These are phyloP conservation scores for Penicillium oxalicum DNA, from an alignment of 2,329 filamentous ascomycete species.

Conservation along the genomic window DNA sequence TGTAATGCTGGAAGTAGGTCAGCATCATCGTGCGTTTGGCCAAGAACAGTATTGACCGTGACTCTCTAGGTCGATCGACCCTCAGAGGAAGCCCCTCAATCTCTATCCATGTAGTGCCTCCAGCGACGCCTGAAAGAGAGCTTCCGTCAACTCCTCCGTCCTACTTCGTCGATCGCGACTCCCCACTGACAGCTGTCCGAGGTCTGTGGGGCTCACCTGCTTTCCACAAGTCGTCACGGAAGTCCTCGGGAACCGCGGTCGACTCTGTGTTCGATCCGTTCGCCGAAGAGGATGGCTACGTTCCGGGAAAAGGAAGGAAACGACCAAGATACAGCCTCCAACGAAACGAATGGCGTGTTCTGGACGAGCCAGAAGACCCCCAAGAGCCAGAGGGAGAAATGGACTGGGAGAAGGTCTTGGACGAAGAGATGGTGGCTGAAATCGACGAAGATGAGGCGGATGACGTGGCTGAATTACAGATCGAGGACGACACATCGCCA, in stretches of 20 bases:
- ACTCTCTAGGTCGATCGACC: conserved; percentile 23
- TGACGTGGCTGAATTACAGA: background rate
- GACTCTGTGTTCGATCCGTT: conserved; percentile 62
- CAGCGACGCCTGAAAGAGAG: conserved; percentile 19
- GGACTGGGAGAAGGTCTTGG: conserved; percentile 28
- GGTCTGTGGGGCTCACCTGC: conserved; percentile 69
- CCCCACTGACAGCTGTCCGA: conserved; percentile 27
- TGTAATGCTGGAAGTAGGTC: conserved; percentile 34
- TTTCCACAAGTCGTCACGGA: conserved; percentile 65
- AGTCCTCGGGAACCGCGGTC: conserved; percentile 63
- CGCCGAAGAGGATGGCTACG: conserved; percentile 58
- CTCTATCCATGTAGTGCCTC: conserved; percentile 47
- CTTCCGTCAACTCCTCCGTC: conserved; percentile 23
- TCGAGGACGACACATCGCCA: background rate
- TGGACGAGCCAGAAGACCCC: conserved; percentile 65
- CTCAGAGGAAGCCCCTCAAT: conserved; percentile 33
- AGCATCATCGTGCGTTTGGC: background rate
- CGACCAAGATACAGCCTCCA: conserved; percentile 62
- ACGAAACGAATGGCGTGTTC: conserved; percentile 67
- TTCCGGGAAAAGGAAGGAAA: conserved; percentile 60
- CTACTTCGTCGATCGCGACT: conserved; percentile 8
- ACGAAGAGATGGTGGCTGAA: conserved; percentile 18
- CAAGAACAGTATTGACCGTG: conserved; percentile 2
- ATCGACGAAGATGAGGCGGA: conserved; percentile 1
- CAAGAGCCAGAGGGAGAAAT: conserved; percentile 41